Evolutionary conservation across 352 stramenopile genomes (phyloP), one percentile per base, ranked within the genome.

Genomic region (Globisporangium irregulare): DNA sequence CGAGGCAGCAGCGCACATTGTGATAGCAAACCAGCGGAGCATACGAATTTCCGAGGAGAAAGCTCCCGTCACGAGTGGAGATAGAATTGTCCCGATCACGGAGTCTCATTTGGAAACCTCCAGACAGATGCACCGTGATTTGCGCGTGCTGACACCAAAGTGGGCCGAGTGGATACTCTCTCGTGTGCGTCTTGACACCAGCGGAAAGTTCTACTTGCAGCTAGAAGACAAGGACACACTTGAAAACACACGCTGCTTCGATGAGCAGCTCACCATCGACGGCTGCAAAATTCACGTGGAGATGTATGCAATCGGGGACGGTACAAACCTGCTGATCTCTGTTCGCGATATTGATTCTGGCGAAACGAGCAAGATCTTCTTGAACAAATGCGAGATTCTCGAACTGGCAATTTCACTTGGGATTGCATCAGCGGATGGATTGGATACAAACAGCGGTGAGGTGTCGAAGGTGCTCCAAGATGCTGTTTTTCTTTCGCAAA

Each of bases 161-260:
- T 86, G 78, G 78, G 70, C 73, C 7, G 53, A 70, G 8, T 86
- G 78, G 78, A 32, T 84, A 22, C 66, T 81, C 18, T 73, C 66
- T 3, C 74, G 67, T 59, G 68, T 84, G 1, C 46, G 57, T 0
- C 68, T 69, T 14, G 73, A 81, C 55, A 70, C 53, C 8, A 66
- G 34, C 6, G 48, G 58, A 32, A 57, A 2, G 0, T 79, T 73
- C 57, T 80, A 68, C 12, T n/a, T 84, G 32, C 70, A 79, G 63
- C 36, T 82, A 0, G 67, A 68, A 0, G 69, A 78, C 54, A 8
- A 43, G 24, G n/a, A 64, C 24, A 62, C 46, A 14, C 51, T 55
- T 14, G 56, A 70, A 5, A 75, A 54, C 9, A 36, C 58, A 2
- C 24, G 61, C 25, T 70, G 69, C 25, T 84, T 75, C 32, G 63